Evolutionary conservation across 441 rosid genomes (phyloP).

Genomic region (Gossypium davidsonii): DNA sequence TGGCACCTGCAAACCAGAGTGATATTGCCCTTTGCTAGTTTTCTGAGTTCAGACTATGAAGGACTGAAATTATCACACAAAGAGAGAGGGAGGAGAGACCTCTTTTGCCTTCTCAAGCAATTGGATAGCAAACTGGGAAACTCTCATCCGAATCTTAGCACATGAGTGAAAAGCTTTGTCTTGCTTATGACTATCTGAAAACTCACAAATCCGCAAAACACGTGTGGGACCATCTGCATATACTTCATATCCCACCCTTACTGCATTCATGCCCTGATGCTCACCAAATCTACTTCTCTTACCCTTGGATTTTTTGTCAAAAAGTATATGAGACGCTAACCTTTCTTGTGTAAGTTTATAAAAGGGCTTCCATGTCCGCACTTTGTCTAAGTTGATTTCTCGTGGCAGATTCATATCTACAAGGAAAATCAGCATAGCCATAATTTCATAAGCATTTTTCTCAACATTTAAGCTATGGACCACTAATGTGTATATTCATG

Average conservation of each 20-base stretch:
- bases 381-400: conserved; percentile 90
- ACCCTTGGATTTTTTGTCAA: conserved; percentile 36
- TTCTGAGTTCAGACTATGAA: not conserved
- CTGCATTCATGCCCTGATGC: conserved; percentile 39
- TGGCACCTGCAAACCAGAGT: not conserved
- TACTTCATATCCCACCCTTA: conserved; percentile 82
- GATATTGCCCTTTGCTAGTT: not conserved
- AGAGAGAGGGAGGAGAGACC: conserved; percentile 35
- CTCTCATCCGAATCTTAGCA: conserved; percentile 65
- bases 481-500: not conserved
- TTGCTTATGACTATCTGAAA: conserved; percentile 45
- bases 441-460: conserved; percentile 10
- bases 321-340: conserved; percentile 46
- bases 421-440: conserved; percentile 20
- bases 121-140: conserved; percentile 57
- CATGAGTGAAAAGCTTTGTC: conserved; percentile 36
- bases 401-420: conserved; percentile 63
- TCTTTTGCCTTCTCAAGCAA: conserved; percentile 67
- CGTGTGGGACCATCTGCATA: conserved; percentile 89
- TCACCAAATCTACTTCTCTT: conserved; percentile 35
- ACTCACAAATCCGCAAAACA: conserved; percentile 75
- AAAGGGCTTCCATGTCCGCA: conserved; percentile 91
- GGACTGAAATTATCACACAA: not conserved
- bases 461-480: not conserved
- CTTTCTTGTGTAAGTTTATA: conserved; percentile 52